Conservation (phyloP, 805 yeast genomes). For the Spathaspora arborariae region DNA sequence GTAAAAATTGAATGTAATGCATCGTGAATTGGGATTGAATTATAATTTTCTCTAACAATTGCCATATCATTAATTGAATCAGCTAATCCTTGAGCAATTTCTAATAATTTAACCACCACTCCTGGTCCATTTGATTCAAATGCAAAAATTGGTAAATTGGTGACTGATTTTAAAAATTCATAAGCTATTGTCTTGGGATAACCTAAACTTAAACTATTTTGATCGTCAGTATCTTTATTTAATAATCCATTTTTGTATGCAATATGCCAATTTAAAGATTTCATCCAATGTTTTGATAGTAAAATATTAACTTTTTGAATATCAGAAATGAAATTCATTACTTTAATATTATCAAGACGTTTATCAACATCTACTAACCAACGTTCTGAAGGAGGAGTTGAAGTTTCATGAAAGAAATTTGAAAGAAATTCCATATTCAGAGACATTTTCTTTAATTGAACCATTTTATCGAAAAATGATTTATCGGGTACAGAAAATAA, state of each 20-base stretch:
- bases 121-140: slow-evolving; percentile 41
- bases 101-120: slow-evolving; percentile 30
- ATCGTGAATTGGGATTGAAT: slow-evolving; percentile 1
- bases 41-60: background rate
- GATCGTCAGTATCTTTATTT: slow-evolving; percentile 13
- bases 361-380: slow-evolving; percentile 4
- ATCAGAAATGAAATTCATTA: slow-evolving; percentile 22
- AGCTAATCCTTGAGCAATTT: slow-evolving; percentile 27
- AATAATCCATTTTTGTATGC: slow-evolving; percentile 26
- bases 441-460: slow-evolving; percentile 7
- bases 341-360: slow-evolving; percentile 18
- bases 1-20: slow-evolving; percentile 15
- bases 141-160: slow-evolving; percentile 27
- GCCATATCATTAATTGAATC: slow-evolving; percentile 13
- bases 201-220: slow-evolving; percentile 1
- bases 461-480: slow-evolving; percentile 28
- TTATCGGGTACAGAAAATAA: slow-evolving; percentile 37
- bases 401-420: slow-evolving; percentile 1
- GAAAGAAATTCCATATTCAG: slow-evolving; percentile 10
- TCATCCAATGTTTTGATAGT: slow-evolving; percentile 35
- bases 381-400: background rate
- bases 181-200: slow-evolving; percentile 31
- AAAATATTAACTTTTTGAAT: slow-evolving; percentile 33
- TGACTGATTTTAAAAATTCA: slow-evolving; percentile 24
- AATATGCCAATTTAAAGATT: slow-evolving; percentile 34